Evolutionary conservation across 2,329 filamentous ascomycete genomes (phyloP), one percentile per base, ranked within the genome.

Genomic region (Mollisia scopiformis): DNA sequence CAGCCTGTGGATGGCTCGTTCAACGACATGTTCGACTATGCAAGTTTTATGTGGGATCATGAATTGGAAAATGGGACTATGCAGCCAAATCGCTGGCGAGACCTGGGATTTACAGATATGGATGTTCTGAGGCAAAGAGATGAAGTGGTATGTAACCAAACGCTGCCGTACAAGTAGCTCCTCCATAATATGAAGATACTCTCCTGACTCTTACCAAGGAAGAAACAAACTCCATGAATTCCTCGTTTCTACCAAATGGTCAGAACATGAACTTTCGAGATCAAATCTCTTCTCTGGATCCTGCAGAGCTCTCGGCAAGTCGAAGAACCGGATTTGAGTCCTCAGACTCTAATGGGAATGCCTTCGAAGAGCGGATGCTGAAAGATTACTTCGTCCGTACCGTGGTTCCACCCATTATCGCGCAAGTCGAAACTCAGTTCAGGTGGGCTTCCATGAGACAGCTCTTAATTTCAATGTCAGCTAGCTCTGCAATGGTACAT

Each of bases 341-440:
- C 39, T 23, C n/a, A 28, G 16, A 62, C 64, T 39, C 56, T 64
- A n/a, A 57, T 61, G 50, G 70, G 28, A 43, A 69, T 61, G 69
- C 75, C 1, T 65, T 66, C 6, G 75, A 76, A 41, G 74, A 76
- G 50, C 72, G 74, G 39, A 69, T 73, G 13, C 69, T 83, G 2
- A 74, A 83, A 62, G 78, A 81, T 46, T 82, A 81, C 57, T 84
- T 84, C 59, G 71, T 77, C 19, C 76, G 75, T 41, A 78, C 80
- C 2, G 76, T 80, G 16, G 79, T 79, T n/a, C 81, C 81, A 6
- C 82, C 81, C 0, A 83, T 84, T 28, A 75, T 84, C 3, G 78
- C 79, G 19, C 79, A 83, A 51, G 79, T 84, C 0, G 83, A 84
- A 64, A 81, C 80, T 6, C 78, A 81, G 57, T 80, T 79, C 64